These are phyloP conservation scores for Alternaria sp. DNA, from an alignment of 2,329 filamentous ascomycete genomes.

Conservation along the genomic window DNA sequence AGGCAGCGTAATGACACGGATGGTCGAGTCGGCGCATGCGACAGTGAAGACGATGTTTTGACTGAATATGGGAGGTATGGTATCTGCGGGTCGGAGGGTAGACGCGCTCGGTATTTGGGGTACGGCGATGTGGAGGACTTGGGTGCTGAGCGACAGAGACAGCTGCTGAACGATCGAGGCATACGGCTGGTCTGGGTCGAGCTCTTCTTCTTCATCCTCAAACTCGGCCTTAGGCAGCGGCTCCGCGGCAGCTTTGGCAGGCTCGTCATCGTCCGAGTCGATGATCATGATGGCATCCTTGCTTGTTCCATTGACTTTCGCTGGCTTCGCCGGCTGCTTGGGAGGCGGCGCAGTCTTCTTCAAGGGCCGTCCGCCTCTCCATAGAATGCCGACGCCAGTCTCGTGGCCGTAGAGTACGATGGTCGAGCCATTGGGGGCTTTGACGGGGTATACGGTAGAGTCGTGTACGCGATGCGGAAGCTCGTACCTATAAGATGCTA, in stretches of 20 bases:
- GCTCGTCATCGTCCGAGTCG: slow-evolving; percentile 63
- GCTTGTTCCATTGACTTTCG: slow-evolving; percentile 51
- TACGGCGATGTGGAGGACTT: slow-evolving; percentile 61
- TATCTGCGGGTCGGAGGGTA: slow-evolving; percentile 38
- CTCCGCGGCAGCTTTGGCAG: slow-evolving; percentile 26
- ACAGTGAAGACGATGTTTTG: slow-evolving; percentile 60
- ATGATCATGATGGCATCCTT: slow-evolving; percentile 61
- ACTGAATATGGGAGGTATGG: slow-evolving; percentile 56
- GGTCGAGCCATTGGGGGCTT: slow-evolving; percentile 66
- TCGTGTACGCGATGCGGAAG: slow-evolving; percentile 64
- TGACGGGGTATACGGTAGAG: slow-evolving; percentile 63
- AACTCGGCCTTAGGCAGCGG: slow-evolving; percentile 51
- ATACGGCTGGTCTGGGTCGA: slow-evolving; percentile 63
- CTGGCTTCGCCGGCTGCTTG: slow-evolving; percentile 39
- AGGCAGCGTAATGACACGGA: slow-evolving; percentile 62
- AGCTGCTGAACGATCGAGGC: slow-evolving; percentile 61
- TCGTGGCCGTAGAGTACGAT: slow-evolving; percentile 67
- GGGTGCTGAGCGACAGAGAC: slow-evolving; percentile 60
- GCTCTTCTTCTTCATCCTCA: slow-evolving; percentile 62
- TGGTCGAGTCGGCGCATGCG: slow-evolving; percentile 63
- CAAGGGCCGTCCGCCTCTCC: slow-evolving; percentile 64
- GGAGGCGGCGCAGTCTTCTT: slow-evolving; percentile 39
- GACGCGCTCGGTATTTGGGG: slow-evolving; percentile 48
- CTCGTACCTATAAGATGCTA: slow-evolving; percentile 59
- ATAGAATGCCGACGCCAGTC: slow-evolving; percentile 63